Conservation (phyloP, 352 stramenopile genomes). For the Globisporangium okanoganense region DNA sequence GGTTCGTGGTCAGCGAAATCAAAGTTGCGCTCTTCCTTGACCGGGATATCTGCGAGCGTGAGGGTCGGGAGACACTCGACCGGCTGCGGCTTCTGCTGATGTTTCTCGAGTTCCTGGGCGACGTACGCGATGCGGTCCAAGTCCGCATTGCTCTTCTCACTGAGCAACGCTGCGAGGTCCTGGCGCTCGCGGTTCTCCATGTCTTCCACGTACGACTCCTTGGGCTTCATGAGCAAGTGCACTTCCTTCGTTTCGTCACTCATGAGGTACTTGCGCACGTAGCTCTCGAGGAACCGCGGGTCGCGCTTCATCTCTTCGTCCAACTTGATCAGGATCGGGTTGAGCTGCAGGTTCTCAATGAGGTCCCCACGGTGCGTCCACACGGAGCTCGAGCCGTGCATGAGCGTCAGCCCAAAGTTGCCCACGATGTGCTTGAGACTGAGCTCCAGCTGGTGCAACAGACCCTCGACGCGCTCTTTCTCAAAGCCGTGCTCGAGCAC, state of each 20-base stretch:
- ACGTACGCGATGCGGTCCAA: constrained; percentile 48
- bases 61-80: constrained; percentile 76
- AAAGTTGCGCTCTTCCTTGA: constrained; percentile 37
- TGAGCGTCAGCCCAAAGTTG: constrained; percentile 78
- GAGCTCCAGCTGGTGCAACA: constrained; percentile 81
- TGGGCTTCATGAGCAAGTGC: constrained; percentile 74
- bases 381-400: constrained; percentile 66
- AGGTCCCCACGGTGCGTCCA: constrained; percentile 72
- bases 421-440: constrained; percentile 81
- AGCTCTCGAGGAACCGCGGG: constrained; percentile 62
- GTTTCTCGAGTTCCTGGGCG: constrained; percentile 43
- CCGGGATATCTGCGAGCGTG: constrained; percentile 63
- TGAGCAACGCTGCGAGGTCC: constrained; percentile 37
- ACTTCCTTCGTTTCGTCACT: constrained; percentile 46
- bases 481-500: constrained; percentile 75
- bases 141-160: constrained; percentile 44
- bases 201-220: constrained; percentile 51
- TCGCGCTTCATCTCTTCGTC: constrained; percentile 57
- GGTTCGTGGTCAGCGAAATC: constrained; percentile 41
- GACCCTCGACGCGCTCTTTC: constrained; percentile 55
- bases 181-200: constrained; percentile 49
- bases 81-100: constrained; percentile 62
- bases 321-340: constrained; percentile 56
- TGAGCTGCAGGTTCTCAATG: constrained; percentile 62
- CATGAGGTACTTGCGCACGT: constrained; percentile 53